These are phyloP conservation scores for Actinidia arguta DNA, from an alignment of 179 eudicot genomes.

Conservation along the genomic window DNA sequence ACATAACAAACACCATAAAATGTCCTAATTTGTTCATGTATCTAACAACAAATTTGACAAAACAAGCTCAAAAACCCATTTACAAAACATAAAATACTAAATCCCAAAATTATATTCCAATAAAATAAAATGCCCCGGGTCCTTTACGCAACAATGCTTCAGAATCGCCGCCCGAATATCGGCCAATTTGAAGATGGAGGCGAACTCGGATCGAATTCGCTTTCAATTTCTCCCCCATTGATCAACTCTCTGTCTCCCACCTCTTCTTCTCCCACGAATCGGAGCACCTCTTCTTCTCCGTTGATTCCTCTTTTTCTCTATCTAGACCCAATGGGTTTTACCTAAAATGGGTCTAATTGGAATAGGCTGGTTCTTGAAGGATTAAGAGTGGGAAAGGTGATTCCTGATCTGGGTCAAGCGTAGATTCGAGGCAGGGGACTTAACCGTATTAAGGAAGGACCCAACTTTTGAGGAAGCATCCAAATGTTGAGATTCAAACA, in stretches of 20 bases:
- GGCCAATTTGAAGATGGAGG: slow-evolving; percentile 73
- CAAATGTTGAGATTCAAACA: too few species aligned
- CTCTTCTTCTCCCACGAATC: slow-evolving; percentile 34
- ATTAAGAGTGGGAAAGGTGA: slow-evolving; percentile 22
- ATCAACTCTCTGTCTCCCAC: slow-evolving; percentile 19
- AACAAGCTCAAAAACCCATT: too few species aligned
- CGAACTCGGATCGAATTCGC: slow-evolving; percentile 58
- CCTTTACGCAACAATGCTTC: slow-evolving; percentile 87
- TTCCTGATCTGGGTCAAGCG: slow-evolving; percentile 52
- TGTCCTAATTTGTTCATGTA: too few species aligned
- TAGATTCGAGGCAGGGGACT: slow-evolving; percentile 64
- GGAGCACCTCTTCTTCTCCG: too few species aligned
- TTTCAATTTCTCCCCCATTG: slow-evolving; percentile 26
- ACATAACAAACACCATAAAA: too few species aligned
- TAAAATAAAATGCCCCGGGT: too few species aligned
- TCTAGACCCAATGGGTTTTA: slow-evolving; percentile 33
- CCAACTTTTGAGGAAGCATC: slow-evolving; percentile 36
- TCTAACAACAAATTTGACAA: too few species aligned
- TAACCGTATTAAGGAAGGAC: slow-evolving; percentile 82
- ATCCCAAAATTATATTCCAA: too few species aligned
- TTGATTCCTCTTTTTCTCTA: slow-evolving; percentile 60
- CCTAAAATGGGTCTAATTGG: slow-evolving; percentile 31
- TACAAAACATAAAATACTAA: too few species aligned
- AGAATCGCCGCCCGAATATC: slow-evolving; percentile 78
- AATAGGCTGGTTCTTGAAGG: slow-evolving; percentile 34